These are phyloP conservation scores for Pyrrhoderma noxium DNA, from an alignment of 1,284 basidiomycete species.

Conservation along the genomic window DNA sequence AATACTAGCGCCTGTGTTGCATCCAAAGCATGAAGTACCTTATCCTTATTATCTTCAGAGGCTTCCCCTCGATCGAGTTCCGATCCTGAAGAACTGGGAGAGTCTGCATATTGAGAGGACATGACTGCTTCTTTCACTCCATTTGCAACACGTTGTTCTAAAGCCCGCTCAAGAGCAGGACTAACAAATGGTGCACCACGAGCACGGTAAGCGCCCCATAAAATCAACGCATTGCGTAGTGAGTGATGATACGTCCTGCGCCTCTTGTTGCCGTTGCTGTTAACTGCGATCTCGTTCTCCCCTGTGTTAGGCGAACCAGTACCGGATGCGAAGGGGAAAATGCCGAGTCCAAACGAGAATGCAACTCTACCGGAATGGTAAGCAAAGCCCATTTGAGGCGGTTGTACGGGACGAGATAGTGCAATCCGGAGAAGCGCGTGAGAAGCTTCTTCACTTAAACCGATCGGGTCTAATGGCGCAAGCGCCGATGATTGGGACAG, in stretches of 20 bases:
- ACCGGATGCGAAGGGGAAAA: too few relatives aligned
- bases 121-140: constrained; percentile 3
- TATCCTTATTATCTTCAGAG: constrained; percentile 30
- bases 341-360: too few relatives aligned
- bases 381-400: too few relatives aligned
- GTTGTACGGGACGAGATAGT: too few relatives aligned
- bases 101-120: background rate
- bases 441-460: too few relatives aligned
- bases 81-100: background rate
- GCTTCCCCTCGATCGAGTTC: constrained; percentile 28
- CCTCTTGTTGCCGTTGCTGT: too few relatives aligned
- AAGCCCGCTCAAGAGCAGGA: background rate
- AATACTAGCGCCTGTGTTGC: constrained; percentile 68
- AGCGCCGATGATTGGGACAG: too few relatives aligned
- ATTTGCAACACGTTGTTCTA: background rate
- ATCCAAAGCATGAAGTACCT: constrained; percentile 35
- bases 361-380: too few relatives aligned
- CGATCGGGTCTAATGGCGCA: too few relatives aligned
- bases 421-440: too few relatives aligned
- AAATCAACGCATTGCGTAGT: background rate
- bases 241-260: background rate
- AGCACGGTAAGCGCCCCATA: background rate
- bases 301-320: too few relatives aligned
- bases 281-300: too few relatives aligned
- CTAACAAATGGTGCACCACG: constrained; percentile 1